Percentiles rank a stretch among this genome's conserved stretches.
These are phyloP conservation scores for Endogone sp. DNA, from an alignment of 192 early-diverging fungal species.

Conservation along the genomic window DNA sequence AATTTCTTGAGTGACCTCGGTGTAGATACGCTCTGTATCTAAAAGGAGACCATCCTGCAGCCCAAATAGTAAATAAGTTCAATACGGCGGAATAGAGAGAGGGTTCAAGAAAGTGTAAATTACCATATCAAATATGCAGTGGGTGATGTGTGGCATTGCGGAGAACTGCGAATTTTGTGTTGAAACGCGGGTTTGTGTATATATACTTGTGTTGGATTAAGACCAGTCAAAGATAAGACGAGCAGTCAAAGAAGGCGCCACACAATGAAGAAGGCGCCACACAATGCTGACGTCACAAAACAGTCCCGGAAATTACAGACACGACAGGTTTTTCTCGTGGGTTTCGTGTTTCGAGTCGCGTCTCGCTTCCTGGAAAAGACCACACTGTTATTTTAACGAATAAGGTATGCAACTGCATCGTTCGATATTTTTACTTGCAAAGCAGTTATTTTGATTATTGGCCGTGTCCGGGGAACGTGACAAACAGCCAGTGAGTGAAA, in stretches of 20 bases:
- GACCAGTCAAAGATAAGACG: no score
- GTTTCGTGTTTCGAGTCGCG: constrained; percentile 9
- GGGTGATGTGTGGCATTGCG: background rate
- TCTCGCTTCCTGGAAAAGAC: background rate
- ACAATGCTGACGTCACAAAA: no score
- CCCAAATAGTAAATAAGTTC: background rate
- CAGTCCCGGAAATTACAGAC: no score
- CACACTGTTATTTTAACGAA: background rate
- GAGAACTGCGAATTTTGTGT: background rate
- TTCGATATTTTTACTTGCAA: no score
- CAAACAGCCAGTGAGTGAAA: no score
- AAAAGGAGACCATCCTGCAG: constrained; percentile 64
- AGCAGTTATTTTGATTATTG: no score
- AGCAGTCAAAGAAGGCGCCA: no score
- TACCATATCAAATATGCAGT: constrained; percentile 3
- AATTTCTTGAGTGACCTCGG: constrained; percentile 79
- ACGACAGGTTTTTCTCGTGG: background rate
- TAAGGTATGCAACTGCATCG: no score
- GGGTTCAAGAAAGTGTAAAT: constrained; percentile 6
- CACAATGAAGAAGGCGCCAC: no score
- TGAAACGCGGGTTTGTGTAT: constrained; percentile 7
- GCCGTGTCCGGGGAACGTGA: no score
- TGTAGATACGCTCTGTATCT: constrained; percentile 89
- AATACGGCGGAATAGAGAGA: background rate
- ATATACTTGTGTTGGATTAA: constrained; percentile 5